Base-by-base conservation (phyloP, 345 rosid genomes). In the Iberis pinnata region DNA sequence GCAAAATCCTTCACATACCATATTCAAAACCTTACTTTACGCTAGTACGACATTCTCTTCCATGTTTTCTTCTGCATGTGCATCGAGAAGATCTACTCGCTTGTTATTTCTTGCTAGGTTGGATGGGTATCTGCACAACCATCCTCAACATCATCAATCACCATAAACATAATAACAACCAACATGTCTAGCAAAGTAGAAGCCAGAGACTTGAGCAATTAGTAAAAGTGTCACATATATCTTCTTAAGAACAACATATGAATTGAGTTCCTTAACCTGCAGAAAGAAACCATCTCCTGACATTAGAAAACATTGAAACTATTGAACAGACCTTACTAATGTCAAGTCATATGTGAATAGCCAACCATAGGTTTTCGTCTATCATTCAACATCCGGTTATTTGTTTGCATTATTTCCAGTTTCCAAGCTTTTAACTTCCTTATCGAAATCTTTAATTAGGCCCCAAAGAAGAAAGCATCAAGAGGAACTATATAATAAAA, bases 381-480 rank as follows among this genome's bases (percentile, higher is more conserved):
- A 57, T 90, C 98, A 49, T 58, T 87, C 60, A 90, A 76, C 79
- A 75, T 79, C 48, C 63, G 80, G 60, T 71, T 79, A 62, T 86
- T n/a, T 83, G 51, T 68, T 67, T 38, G 75, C 74, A 63, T 87
- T 84, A 58, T 75, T 82, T 69, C 76, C 71, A 6, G 73, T 45
- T 75, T 87, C 98, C 74, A 73, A 16, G 24, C 76, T 78, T 72
- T 82, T 87, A 43, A 80, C 78, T 79, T 81, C 95, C 62, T 75
- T 66, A 58, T 90, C 98, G 65, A 87, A 90, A 52, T 90, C 98
- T 68, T 87, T 90, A 49, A 90, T 82, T 65, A 90, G 95, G 78
- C 98, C 87, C 80, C 60, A 65, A 19, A 65, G 33, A 46, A 61
- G 38, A 45, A 58, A 9, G n/a, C 24, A 29, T 53, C 53, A 29